Evolutionary conservation across 257 asterid genomes (phyloP).

Genomic region (Solanum gandarillasii): DNA sequence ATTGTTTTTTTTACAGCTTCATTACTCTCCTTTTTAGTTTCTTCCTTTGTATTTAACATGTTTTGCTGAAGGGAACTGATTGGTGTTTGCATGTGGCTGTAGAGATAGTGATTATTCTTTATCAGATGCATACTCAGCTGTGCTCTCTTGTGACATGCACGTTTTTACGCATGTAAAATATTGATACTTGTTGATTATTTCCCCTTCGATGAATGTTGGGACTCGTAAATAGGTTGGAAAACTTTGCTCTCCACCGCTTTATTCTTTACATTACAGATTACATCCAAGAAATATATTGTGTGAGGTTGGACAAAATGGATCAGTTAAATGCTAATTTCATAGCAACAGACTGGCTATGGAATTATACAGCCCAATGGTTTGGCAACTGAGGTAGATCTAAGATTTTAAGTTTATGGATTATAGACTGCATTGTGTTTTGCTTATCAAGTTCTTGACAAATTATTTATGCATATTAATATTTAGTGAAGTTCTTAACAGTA

Average conservation of each 20-base stretch:
- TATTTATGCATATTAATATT: background rate
- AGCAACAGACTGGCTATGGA: background rate
- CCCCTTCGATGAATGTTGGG: background rate
- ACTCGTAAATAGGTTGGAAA: background rate
- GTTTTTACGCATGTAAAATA: background rate
- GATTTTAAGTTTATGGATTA: background rate
- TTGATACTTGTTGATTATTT: background rate
- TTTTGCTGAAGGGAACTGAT: background rate
- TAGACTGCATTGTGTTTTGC: background rate
- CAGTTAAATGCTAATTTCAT: background rate
- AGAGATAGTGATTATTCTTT: background rate
- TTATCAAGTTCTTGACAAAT: background rate
- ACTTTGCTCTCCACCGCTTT: background rate
- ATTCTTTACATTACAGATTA: background rate
- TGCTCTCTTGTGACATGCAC: background rate
- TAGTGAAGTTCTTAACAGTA: background rate
- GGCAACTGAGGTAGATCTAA: background rate
- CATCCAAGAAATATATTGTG: background rate
- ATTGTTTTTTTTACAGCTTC: background rate
- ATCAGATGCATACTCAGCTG: background rate
- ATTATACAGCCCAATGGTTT: background rate
- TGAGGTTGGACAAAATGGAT: background rate
- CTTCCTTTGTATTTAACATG: background rate
- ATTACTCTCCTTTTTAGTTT: background rate
- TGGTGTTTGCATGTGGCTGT: conserved; percentile 6